phyloP scores from a whole-genome alignment of 2,329 filamentous ascomycete species.

The Pseudogymnoascus sp. region DNA sequence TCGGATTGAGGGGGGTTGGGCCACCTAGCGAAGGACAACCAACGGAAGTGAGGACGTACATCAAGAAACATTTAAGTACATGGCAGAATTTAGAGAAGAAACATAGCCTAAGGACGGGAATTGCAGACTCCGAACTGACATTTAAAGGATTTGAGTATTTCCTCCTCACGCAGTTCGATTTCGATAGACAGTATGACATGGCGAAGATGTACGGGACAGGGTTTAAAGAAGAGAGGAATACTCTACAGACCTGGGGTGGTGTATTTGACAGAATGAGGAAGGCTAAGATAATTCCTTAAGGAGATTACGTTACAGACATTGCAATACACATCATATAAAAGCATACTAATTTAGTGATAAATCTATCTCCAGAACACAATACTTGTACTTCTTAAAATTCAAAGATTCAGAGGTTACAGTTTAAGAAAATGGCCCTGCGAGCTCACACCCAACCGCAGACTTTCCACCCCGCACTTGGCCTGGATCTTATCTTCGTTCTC shows the following conservation, averaged over 20 bases:
- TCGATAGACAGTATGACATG: constrained; percentile 38
- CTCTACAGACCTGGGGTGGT: constrained; percentile 30
- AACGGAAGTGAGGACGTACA: constrained; percentile 29
- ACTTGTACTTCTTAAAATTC: no score
- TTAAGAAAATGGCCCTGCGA: no score
- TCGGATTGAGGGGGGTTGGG: constrained; percentile 34
- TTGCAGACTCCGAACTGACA: constrained; percentile 30
- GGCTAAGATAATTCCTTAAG: constrained; percentile 32
- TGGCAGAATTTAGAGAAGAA: constrained; percentile 29
- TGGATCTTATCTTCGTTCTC: no score
- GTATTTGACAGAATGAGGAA: constrained; percentile 37
- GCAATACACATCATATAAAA: no score
- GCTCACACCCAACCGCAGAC: no score
- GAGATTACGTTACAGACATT: no score
- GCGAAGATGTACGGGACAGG: constrained; percentile 33
- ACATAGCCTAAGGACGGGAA: constrained; percentile 31
- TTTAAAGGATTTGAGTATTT: constrained; percentile 34
- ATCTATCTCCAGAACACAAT: no score
- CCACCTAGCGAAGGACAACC: constrained; percentile 22
- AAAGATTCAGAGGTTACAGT: no score
- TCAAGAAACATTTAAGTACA: constrained; percentile 25
- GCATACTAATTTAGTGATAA: no score
- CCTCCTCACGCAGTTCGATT: constrained; percentile 35
- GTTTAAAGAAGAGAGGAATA: constrained; percentile 34
- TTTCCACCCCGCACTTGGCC: no score